phyloP scores from a whole-genome alignment of 164 flowering plant genomes.

The Tinospora cordifolia region DNA sequence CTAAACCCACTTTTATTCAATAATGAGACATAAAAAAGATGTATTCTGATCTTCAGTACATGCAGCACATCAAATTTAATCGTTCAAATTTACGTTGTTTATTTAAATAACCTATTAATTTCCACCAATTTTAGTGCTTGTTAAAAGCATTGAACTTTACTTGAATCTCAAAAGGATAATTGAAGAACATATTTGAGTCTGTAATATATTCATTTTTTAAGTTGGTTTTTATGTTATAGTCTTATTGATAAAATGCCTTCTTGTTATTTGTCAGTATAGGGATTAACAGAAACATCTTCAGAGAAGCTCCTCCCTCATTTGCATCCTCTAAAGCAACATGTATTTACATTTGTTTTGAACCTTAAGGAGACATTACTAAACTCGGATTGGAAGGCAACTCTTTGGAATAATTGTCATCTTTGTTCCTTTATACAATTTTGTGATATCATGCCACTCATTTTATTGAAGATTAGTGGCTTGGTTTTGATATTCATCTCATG shows the following conservation, averaged over 20 bases:
- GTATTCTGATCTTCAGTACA: too few relatives aligned
- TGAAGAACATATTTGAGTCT: slow-evolving; percentile 74
- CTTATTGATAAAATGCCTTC: not conserved
- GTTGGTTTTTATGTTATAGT: not conserved
- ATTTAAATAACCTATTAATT: not conserved
- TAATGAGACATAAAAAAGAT: too few relatives aligned
- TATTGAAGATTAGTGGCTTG: not conserved
- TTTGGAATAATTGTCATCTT: not conserved
- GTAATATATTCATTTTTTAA: slow-evolving; percentile 8
- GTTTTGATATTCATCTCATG: too few relatives aligned
- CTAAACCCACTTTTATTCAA: too few relatives aligned
- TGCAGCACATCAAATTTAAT: too few relatives aligned
- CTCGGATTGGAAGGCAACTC: slow-evolving; percentile 80
- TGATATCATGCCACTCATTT: not conserved
- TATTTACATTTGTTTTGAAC: slow-evolving; percentile 88
- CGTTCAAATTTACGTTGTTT: not conserved
- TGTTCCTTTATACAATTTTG: not conserved
- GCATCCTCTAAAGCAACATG: slow-evolving; percentile 67
- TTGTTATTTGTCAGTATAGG: slow-evolving; percentile 29
- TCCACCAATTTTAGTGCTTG: slow-evolving; percentile 37
- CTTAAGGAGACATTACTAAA: slow-evolving; percentile 73
- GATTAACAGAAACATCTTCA: slow-evolving; percentile 21
- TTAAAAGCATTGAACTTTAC: slow-evolving; percentile 22
- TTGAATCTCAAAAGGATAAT: slow-evolving; percentile 53
- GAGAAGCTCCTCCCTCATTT: slow-evolving; percentile 96